Conservation (phyloP, 2,329 filamentous ascomycete genomes). For the Cladophialophora chaetospira region DNA sequence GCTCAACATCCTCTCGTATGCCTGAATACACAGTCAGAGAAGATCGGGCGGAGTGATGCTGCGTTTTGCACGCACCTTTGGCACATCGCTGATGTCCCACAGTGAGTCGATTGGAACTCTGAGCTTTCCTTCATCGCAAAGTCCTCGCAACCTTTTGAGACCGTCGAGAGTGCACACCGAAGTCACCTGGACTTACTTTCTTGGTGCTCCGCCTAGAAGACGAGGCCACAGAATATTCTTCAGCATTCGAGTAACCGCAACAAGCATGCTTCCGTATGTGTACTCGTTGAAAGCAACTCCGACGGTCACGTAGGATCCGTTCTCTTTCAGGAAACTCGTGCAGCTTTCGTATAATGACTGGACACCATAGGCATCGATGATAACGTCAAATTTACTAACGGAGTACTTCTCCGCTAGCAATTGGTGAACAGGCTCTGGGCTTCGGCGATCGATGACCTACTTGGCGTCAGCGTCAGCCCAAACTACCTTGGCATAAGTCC, state of each 20-base stretch:
- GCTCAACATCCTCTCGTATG: slow-evolving; percentile 5
- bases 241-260: slow-evolving; percentile 5
- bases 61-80: neutral
- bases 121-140: neutral
- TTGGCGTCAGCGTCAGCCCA: neutral
- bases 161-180: neutral
- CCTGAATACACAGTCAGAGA: neutral
- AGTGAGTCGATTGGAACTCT: slow-evolving; percentile 5
- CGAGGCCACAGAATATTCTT: neutral
- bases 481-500: neutral
- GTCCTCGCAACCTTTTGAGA: slow-evolving; percentile 1
- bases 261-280: slow-evolving; percentile 3
- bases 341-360: slow-evolving; percentile 2
- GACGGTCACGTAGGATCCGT: slow-evolving; percentile 6
- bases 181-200: slow-evolving; percentile 8
- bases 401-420: slow-evolving; percentile 3
- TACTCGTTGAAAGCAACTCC: slow-evolving; percentile 6
- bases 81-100: slow-evolving; percentile 6
- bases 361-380: slow-evolving; percentile 12
- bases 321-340: neutral
- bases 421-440: neutral
- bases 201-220: neutral
- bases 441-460: slow-evolving; percentile 6
- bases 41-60: neutral
- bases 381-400: neutral